Conservation (phyloP, 2,329 filamentous ascomycete genomes). For the Arthrobotrys pseudoclavata region DNA sequence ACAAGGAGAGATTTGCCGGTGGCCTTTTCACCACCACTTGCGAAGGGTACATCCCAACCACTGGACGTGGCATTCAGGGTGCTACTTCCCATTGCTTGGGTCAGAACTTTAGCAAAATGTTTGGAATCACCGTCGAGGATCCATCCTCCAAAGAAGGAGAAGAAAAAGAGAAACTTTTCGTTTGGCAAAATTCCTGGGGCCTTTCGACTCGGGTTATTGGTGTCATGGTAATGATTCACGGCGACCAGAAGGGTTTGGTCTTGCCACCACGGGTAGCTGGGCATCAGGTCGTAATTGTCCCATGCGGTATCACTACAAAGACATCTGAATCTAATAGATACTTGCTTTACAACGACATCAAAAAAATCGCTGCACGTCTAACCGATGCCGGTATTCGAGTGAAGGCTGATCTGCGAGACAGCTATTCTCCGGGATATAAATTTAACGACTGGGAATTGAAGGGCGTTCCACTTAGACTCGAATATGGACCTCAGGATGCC, state of each 20-base stretch:
- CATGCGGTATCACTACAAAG: conserved; percentile 92
- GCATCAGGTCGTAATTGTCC: conserved; percentile 86
- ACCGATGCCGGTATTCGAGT: conserved; percentile 80
- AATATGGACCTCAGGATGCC: conserved; percentile 95
- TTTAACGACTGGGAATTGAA: conserved; percentile 99
- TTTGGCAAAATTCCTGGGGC: conserved; percentile 99
- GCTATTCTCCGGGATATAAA: conserved; percentile 94
- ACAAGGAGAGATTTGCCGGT: conserved; percentile 98
- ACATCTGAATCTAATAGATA: conserved; percentile 83
- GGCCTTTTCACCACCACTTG: conserved; percentile 97
- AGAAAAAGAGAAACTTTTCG: conserved; percentile 82
- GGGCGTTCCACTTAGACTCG: conserved; percentile 91
- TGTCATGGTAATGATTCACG: conserved; percentile 98
- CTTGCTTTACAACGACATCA: conserved; percentile 81
- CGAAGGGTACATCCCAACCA: conserved; percentile 95
- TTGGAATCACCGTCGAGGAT: conserved; percentile 96
- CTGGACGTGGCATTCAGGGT: conserved; percentile 95
- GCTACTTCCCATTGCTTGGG: conserved; percentile 94
- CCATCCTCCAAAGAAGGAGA: conserved; percentile 76
- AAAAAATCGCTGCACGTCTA: conserved; percentile 78
- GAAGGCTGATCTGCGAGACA: conserved; percentile 86
- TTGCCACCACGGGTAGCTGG: conserved; percentile 91
- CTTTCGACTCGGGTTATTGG: conserved; percentile 96
- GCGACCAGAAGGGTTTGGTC: conserved; percentile 94
- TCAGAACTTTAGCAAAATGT: conserved; percentile 99